Evolutionary conservation across 805 yeast genomes (phyloP), one percentile per base, ranked within the genome.

Genomic region (Lachancea cidri): DNA sequence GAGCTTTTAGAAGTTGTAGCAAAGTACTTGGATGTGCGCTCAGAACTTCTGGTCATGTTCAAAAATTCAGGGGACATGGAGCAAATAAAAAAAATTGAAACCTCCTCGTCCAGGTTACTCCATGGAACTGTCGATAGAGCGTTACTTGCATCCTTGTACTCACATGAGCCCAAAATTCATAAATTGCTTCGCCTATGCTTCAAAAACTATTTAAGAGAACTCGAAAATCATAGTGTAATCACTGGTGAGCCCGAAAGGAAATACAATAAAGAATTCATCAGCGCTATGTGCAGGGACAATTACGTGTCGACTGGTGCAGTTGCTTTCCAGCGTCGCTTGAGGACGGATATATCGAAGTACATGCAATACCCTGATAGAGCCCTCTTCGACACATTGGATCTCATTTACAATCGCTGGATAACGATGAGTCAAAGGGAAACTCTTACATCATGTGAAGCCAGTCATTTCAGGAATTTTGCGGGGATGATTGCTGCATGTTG

Each of bases 401-500:
- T 60, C 46, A 44, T 77, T 66, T 45, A 70, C 65, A 37, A 64
- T 46, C 54, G 55, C 33, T 60, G 66, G 64, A 41, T 52, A 17
- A 47, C 34, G 5, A 45, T 52, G 25, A 43, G 48, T 14, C 40
- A 38, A 24, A 48, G 29, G 4, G 49, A 45, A 15, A 53, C 50
- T 20, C 39, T 63, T 5, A 52, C 60, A 38, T 45, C 64, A 50
- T 51, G 72, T 52, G 64, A 76, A 58, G 44, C 61, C 34, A 50
- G 66, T 7, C 72, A 77, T 18, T 78, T 79, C 60, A 68, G 83
- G 50, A 83, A 80, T 53, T 81, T 73, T 54, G 79, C 87, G 2
- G 93, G 91, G 6, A 79, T 81, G 45, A 59, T 86, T 45, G 86
- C 87, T 2, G 76, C 87, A 0, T 65, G 82, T 0, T 74, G 86